These are phyloP conservation scores for Tribonema minus DNA, from an alignment of 108 stramenopile genomes.

Conservation along the genomic window DNA sequence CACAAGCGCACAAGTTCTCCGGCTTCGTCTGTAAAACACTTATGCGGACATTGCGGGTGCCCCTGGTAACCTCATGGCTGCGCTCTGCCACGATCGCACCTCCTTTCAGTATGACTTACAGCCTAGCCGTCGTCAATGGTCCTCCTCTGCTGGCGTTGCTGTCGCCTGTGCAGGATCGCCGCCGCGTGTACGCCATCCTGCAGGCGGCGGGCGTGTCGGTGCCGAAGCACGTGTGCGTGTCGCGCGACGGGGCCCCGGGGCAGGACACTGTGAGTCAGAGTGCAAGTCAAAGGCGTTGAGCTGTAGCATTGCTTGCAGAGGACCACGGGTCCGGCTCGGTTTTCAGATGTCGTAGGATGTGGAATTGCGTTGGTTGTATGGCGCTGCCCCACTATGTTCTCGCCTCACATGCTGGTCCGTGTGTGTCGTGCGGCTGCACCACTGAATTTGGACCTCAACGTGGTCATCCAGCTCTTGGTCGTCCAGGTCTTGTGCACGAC, in stretches of 20 bases:
- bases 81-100: background rate
- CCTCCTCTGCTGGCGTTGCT: background rate
- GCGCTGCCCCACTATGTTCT: background rate
- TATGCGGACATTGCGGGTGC: no score
- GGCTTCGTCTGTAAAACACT: no score
- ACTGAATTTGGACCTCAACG: no score
- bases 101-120: background rate
- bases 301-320: background rate
- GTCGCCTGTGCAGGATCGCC: background rate
- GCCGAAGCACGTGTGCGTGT: constrained; percentile 79
- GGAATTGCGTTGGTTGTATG: background rate
- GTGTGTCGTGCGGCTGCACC: no score
- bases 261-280: background rate
- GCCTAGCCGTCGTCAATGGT: background rate
- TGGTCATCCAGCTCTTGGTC: no score
- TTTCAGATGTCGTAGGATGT: background rate
- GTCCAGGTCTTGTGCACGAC: no score
- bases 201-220: constrained; percentile 83
- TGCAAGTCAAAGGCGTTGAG: background rate
- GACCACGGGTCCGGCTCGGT: background rate
- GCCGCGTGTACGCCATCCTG: constrained; percentile 61
- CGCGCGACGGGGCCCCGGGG: constrained; percentile 68
- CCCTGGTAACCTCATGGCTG: background rate
- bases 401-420: background rate
- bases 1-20: no score